Base-by-base conservation (phyloP, 2,329 filamentous ascomycete species). In the Fusarium piperis region DNA sequence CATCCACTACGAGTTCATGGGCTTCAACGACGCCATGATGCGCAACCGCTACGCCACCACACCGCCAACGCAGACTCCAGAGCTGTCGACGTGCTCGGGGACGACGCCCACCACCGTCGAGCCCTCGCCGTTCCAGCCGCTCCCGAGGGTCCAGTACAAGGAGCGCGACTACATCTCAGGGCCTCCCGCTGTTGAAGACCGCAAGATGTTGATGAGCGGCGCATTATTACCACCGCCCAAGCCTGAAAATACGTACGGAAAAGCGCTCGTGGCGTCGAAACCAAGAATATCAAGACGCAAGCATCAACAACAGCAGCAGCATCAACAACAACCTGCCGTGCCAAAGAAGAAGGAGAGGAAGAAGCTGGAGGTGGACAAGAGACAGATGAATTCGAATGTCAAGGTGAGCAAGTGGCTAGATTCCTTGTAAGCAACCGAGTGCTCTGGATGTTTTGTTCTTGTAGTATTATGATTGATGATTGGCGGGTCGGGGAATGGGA, bases 391-490 rank as follows among this genome's bases (percentile, higher is more conserved):
- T 44, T 51, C 70, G 15, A 69, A 58, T 36, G 46, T 59, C 12
- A 76, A 76, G 46, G 74, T 76, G 15, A 55, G 65, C 11, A 72
- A 72, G 12, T 77, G 74, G 74, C 23, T 76, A 56, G 58, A 68
- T 20, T 38, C 57, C 20, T 35, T 67, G 48, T 71, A 55, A 13
- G 18, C 16, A 23, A 5, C 23, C 3, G 5, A 44, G 44, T 28
- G 41, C 23, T 36, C 5, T 48, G 10, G 30, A 28, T 6, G 30
- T 35, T n/a, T n/a, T 44, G 20, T 46, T 46, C 1, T 46, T 57
- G 23, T 41, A 57, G 20, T 41, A 8, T 35, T 16, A 28, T 28
- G 13, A 20, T 18, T n/a, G 52, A 55, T 41, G 38, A 20, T 12
- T 41, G 18, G 18, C 12, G 18, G 18, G 10, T 35, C 12, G 16